phyloP scores from a whole-genome alignment of 2,329 filamentous ascomycete species.

The Venturia aucupariae region DNA sequence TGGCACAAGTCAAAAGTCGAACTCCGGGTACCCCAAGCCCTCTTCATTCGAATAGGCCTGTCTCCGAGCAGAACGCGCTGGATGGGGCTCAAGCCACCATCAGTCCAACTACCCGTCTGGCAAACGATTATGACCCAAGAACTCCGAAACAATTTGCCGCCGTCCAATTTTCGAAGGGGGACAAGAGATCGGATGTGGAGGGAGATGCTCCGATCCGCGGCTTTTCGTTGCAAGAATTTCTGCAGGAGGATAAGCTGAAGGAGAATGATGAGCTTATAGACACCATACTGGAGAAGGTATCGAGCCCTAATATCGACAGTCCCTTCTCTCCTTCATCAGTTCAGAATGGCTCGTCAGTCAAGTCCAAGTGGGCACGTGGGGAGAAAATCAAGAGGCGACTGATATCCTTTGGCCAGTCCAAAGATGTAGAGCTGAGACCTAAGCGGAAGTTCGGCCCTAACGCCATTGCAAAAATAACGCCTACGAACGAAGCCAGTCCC shows the following conservation, averaged over 20 bases:
- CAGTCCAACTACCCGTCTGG: neutral
- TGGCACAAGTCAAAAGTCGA: neutral
- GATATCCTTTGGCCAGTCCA: neutral
- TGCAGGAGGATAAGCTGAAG: conserved; percentile 1
- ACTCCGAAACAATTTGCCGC: neutral
- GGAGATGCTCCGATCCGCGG: neutral
- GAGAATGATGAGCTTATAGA: conserved; percentile 4
- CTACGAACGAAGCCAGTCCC: neutral
- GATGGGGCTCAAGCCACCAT: neutral
- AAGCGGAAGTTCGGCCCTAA: neutral
- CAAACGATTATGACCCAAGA: neutral
- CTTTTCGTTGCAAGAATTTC: neutral
- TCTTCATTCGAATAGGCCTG: neutral
- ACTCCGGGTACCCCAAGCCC: neutral
- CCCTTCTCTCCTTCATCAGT: neutral
- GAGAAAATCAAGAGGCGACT: neutral
- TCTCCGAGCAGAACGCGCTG: neutral
- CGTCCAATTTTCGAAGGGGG: neutral
- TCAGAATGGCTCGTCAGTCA: neutral
- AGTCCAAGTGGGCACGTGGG: neutral
- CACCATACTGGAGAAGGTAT: neutral
- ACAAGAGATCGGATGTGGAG: neutral
- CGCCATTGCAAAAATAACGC: neutral
- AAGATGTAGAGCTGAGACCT: neutral
- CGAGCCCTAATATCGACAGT: neutral